These are phyloP conservation scores for Talaromyces sp. DNA, from an alignment of 2,329 filamentous ascomycete genomes.

Conservation along the genomic window DNA sequence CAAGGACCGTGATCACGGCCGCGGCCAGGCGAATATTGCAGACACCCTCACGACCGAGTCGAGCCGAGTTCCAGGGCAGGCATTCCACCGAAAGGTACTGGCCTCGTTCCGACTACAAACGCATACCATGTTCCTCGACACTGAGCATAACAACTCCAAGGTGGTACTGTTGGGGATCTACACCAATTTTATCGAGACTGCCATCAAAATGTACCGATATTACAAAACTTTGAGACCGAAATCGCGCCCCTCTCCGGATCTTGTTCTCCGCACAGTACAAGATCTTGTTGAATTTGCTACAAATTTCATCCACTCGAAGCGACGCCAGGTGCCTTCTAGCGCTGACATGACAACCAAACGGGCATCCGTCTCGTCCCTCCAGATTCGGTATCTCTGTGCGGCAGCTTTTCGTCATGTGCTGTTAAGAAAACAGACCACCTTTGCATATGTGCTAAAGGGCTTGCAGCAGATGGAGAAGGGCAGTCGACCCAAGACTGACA, in stretches of 20 bases:
- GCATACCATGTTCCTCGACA: constrained; percentile 51
- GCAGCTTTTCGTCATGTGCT: constrained; percentile 67
- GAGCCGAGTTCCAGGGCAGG: constrained; percentile 65
- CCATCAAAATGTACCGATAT: constrained; percentile 65
- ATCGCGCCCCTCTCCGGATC: constrained; percentile 48
- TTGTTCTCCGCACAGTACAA: constrained; percentile 63
- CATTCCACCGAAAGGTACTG: constrained; percentile 74
- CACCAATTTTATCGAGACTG: constrained; percentile 70
- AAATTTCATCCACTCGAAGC: constrained; percentile 56
- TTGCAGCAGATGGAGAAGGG: constrained; percentile 48
- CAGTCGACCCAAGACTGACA: constrained; percentile 32
- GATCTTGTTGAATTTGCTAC: constrained; percentile 62
- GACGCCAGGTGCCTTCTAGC: constrained; percentile 16
- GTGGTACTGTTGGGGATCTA: constrained; percentile 72
- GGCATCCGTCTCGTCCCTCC: constrained; percentile 53
- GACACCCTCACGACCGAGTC: constrained; percentile 77
- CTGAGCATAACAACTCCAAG: constrained; percentile 63
- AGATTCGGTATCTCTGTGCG: constrained; percentile 62
- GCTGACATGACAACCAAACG: constrained; percentile 10
- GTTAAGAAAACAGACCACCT: constrained; percentile 64
- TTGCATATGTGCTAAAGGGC: constrained; percentile 63
- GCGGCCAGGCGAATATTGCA: constrained; percentile 53
- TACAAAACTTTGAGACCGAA: constrained; percentile 52
- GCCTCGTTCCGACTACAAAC: constrained; percentile 76
- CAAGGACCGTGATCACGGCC: constrained; percentile 57